These are phyloP conservation scores for Clathrospora elynae DNA, from an alignment of 2,329 filamentous ascomycete genomes.

Conservation along the genomic window DNA sequence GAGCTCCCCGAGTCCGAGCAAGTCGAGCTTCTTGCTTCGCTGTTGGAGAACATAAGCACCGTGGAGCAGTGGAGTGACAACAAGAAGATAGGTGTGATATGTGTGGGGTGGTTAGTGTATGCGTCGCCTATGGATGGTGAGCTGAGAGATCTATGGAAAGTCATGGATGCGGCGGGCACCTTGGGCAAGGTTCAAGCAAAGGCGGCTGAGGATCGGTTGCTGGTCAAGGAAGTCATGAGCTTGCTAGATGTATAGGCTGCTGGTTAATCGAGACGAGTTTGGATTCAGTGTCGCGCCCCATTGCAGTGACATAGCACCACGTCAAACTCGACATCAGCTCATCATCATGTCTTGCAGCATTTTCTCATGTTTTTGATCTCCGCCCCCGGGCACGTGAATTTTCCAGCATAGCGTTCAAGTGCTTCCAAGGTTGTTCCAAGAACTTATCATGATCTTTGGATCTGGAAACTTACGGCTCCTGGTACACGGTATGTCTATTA, in stretches of 20 bases:
- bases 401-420: no score
- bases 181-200: slow-evolving; percentile 51
- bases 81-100: slow-evolving; percentile 75
- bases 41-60: slow-evolving; percentile 71
- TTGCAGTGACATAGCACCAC: neutral
- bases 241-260: slow-evolving; percentile 32
- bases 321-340: no score
- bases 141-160: slow-evolving; percentile 76
- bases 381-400: no score
- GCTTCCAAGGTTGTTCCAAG: no score
- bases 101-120: slow-evolving; percentile 77
- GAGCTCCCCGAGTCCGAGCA: slow-evolving; percentile 71
- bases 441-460: no score
- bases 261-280: neutral
- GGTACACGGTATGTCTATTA: no score
- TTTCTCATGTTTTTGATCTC: no score
- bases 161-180: slow-evolving; percentile 73
- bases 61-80: slow-evolving; percentile 66
- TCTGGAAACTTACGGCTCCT: no score
- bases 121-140: slow-evolving; percentile 72
- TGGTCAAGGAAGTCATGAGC: slow-evolving; percentile 43
- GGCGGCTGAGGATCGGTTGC: slow-evolving; percentile 36
- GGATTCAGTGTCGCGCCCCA: neutral
- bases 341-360: no score
- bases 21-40: slow-evolving; percentile 78